Evolutionary conservation across 352 stramenopile species (phyloP), one percentile per base, ranked within the genome.

Genomic region (Globisporangium lucens): DNA sequence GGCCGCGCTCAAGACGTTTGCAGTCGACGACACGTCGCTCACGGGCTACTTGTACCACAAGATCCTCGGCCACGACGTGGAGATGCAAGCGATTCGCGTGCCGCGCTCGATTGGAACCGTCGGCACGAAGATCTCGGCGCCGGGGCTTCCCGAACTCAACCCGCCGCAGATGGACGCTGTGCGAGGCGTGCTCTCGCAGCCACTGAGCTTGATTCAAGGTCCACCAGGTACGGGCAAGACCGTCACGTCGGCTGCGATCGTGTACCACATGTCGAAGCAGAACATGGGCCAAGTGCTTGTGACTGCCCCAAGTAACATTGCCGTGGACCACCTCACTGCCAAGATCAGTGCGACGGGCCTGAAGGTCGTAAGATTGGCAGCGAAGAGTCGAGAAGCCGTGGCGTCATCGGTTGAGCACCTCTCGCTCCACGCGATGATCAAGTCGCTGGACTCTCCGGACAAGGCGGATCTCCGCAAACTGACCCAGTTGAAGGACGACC

Each of bases 41-140:
- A 99, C 95, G 3, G 97, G 97, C 17, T 99, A 99, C 77, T 87
- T 99, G 69, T 99, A 99, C 80, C 96, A 99, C 80, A 99, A 98
- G 75, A 92, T 99, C 12, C 85, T 99, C 43, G 98, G 98, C 0
- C 97, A 99, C 75, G 89, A 97, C 24, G 97, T 99, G 5, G 95
- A 99, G 62, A 89, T 98, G 53, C 97, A 99, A 69, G 77, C 85
- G 13, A 86, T 99, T 27, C 82, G 85, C 9, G 76, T 89, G 47
- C 83, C 77, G 55, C 89, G 76, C 52, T 96, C 75, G 38, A 78
- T 80, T 10, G 91, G 74, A 38, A 80, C 75, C 30, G 77, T 80
- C 8, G 91, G 74, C 43, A 81, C 80, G 12, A 81, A 84, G 20
- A 85, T 98, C 41, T 95, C 87, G 4, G 97, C 97, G 2, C 98